phyloP scores from a whole-genome alignment of 768 basidiomycete genomes.

The Suillus discolor region DNA sequence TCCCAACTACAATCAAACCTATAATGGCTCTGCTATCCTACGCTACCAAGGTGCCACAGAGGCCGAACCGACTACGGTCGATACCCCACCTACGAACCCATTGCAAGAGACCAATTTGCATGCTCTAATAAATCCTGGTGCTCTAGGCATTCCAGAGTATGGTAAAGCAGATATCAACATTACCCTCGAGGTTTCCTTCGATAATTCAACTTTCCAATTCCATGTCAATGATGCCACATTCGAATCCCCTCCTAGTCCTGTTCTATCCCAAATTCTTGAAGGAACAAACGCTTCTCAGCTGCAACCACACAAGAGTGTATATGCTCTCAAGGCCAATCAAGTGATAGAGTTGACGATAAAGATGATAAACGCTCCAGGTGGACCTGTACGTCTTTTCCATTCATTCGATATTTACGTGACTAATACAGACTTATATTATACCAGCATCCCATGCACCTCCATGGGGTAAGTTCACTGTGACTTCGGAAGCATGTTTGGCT shows the following conservation, averaged over 20 bases:
- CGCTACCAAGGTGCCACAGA: conserved; percentile 46
- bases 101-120: conserved; percentile 35
- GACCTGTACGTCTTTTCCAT: conserved; percentile 4
- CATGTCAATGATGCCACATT: conserved; percentile 18
- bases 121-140: conserved; percentile 28
- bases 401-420: neutral
- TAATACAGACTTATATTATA: neutral
- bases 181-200: conserved; percentile 18
- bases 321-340: conserved; percentile 24
- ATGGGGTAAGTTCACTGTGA: conserved; percentile 35
- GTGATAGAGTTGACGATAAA: conserved; percentile 24
- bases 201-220: too few relatives aligned
- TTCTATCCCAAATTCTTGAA: conserved; percentile 46
- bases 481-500: neutral
- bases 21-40: conserved; percentile 54
- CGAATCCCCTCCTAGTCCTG: conserved; percentile 38
- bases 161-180: conserved; percentile 45
- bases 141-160: conserved; percentile 37
- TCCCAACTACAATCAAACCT: conserved; percentile 26
- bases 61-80: conserved; percentile 41
- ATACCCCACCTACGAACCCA: conserved; percentile 24
- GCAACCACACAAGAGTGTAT: conserved; percentile 29
- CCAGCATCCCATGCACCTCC: conserved; percentile 47
- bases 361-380: conserved; percentile 11
- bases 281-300: conserved; percentile 35